Base-by-base conservation (phyloP, 352 stramenopile species). In the Globisporangium spinosum region DNA sequence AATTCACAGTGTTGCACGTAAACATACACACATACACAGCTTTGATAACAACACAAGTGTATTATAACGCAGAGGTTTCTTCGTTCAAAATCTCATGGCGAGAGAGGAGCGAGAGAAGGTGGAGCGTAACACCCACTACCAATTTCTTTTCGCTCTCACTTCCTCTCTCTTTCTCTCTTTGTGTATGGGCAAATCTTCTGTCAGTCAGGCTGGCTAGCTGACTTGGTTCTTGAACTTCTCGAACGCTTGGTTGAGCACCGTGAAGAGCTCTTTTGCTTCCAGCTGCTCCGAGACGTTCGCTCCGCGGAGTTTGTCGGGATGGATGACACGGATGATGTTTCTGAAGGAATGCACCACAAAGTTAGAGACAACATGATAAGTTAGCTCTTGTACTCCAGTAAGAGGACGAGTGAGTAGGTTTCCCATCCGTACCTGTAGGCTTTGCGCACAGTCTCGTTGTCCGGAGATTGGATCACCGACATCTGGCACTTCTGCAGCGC, bases 201-300 rank as follows among this genome's bases (percentile, higher is more conserved):
- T 38, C 53, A n/a, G 25, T 35, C 29, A 17, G 17, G 23, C 23
- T 12, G 5, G 17, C 54, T 59, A 60, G 67, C n/a, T 62, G 77
- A 68, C 60, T 65, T 80, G 73, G 35, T 74, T 79, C 69, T 95
- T 95, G 63, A 91, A 94, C 62, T 85, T 87, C 64, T 96, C 87
- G 68, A 95, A 96, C n/a, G 85, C 85, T 69, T 94, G 82, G 67
- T 95, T 96, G 34, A 95, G 71, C 45, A 95, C 83, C 20, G 87
- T 96, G 71, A 96, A 96, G 27, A 96, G 77, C 65, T 94, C 89
- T 29, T 93, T 92, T 4, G 89, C 87, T 69, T 93, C 89, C 8
- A 95, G 64, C 57, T 96, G 87, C 35, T 96, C 85, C n/a, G 83
- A 49, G 47, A 96, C 77, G 5, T 80, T 87, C 15, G 82, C 89